Percentiles rank a stretch among this genome's conserved stretches.
These are phyloP conservation scores for Monilinia aucupariae DNA, from an alignment of 2,329 filamentous ascomycete genomes.

Conservation along the genomic window DNA sequence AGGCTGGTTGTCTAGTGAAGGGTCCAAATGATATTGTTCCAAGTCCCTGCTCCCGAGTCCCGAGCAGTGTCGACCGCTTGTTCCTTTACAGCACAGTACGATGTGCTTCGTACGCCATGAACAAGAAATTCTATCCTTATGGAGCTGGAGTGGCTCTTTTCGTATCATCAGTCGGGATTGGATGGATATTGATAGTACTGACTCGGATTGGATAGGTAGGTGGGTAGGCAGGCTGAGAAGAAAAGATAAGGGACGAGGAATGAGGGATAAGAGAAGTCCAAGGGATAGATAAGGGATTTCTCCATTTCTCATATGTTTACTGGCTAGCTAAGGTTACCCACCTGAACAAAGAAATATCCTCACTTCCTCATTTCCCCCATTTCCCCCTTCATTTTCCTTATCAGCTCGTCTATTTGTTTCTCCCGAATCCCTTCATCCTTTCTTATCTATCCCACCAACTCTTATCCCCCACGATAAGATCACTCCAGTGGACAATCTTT, in stretches of 20 bases:
- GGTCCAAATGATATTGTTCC: not conserved
- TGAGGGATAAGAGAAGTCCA: too few relatives aligned
- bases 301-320: too few relatives aligned
- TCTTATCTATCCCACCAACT: conserved; percentile 8
- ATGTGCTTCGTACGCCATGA: not conserved
- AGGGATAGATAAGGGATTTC: not conserved
- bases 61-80: not conserved
- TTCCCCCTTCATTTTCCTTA: conserved; percentile 14
- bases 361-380: not conserved
- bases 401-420: not conserved
- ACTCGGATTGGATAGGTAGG: conserved; percentile 3
- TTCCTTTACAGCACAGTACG: not conserved
- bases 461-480: conserved; percentile 14
- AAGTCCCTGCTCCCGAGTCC: not conserved
- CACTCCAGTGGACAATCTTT: not conserved
- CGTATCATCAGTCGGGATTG: not conserved
- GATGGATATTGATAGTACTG: not conserved
- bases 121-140: not conserved
- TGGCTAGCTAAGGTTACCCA: too few relatives aligned
- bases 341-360: too few relatives aligned
- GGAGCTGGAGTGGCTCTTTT: not conserved
- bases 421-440: not conserved
- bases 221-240: not conserved
- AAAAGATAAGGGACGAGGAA: conserved; percentile 8
- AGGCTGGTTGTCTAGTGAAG: not conserved